These are phyloP conservation scores for Peronospora tabacina DNA, from an alignment of 352 stramenopile genomes.

Conservation along the genomic window DNA sequence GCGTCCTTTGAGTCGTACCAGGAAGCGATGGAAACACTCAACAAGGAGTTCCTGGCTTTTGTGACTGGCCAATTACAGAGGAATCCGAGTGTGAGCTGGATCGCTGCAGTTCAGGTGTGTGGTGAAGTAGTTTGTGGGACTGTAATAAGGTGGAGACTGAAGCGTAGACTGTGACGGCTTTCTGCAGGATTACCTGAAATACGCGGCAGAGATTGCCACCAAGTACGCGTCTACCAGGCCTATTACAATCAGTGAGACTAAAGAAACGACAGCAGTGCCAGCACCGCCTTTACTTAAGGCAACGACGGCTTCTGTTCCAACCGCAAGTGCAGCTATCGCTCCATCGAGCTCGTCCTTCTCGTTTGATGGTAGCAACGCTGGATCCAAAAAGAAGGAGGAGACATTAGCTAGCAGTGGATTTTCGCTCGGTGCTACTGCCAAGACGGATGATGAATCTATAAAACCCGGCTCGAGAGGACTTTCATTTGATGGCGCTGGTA, in stretches of 20 bases:
- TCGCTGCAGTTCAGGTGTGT: constrained; percentile 43
- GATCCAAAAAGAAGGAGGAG: constrained; percentile 14
- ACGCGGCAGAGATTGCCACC: constrained; percentile 46
- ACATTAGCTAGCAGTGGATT: constrained; percentile 6
- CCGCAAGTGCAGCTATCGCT: constrained; percentile 12
- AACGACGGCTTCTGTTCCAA: constrained; percentile 5
- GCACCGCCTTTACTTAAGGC: constrained; percentile 24
- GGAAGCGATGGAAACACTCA: constrained; percentile 72
- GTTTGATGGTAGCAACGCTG: constrained; percentile 19
- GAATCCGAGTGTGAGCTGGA: constrained; percentile 66
- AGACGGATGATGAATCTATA: constrained; percentile 11
- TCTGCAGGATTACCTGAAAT: constrained; percentile 66
- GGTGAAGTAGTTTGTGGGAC: not conserved
- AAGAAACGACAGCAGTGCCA: constrained; percentile 9
- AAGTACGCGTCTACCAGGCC: constrained; percentile 62
- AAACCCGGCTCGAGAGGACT: constrained; percentile 11
- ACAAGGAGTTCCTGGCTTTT: constrained; percentile 76
- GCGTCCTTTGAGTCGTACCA: constrained; percentile 37
- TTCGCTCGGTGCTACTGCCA: constrained; percentile 16
- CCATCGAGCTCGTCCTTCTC: constrained; percentile 23
- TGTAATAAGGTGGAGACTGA: constrained; percentile 3
- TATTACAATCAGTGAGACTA: constrained; percentile 36
- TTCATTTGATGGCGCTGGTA: constrained; percentile 23
- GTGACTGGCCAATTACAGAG: constrained; percentile 54
- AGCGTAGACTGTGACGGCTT: constrained; percentile 1